phyloP scores from a whole-genome alignment of 164 flowering plant species.

The Magnolia officinalis region DNA sequence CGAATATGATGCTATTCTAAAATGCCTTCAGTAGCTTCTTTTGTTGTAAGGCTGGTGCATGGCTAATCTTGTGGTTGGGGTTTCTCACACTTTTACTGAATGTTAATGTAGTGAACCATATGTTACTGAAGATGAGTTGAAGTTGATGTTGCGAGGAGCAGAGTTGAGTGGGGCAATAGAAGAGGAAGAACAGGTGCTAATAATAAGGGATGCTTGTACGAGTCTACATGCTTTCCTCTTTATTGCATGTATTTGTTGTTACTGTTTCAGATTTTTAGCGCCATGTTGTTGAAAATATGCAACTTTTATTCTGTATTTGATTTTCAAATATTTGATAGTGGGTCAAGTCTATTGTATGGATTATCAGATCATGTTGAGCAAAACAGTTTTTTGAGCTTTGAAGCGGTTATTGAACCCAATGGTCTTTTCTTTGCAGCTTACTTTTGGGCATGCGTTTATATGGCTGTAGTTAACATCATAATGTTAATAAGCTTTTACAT shows the following conservation, averaged over 20 bases:
- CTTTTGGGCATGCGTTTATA: too few species aligned
- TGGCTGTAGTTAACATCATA: too few species aligned
- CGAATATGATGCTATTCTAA: background rate
- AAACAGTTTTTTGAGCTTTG: too few species aligned
- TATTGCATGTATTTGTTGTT: background rate
- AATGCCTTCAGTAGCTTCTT: background rate
- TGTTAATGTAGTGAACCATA: constrained; percentile 70
- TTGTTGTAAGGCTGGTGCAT: background rate
- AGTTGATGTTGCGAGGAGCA: constrained; percentile 95
- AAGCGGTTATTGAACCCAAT: too few species aligned
- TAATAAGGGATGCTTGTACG: background rate
- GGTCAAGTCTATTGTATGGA: too few species aligned
- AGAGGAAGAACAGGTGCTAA: constrained; percentile 92
- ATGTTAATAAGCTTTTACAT: too few species aligned
- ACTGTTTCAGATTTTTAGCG: background rate
- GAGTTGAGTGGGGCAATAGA: constrained; percentile 95
- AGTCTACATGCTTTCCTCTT: background rate
- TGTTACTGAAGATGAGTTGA: constrained; percentile 97
- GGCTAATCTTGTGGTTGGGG: background rate
- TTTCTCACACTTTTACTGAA: background rate
- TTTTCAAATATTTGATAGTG: too few species aligned
- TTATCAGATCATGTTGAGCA: too few species aligned
- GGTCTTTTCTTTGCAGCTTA: too few species aligned
- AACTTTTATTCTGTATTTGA: too few species aligned
- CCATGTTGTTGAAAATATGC: background rate